Base-by-base conservation (phyloP, 2,329 filamentous ascomycete genomes). In the Blastomyces percursus region DNA sequence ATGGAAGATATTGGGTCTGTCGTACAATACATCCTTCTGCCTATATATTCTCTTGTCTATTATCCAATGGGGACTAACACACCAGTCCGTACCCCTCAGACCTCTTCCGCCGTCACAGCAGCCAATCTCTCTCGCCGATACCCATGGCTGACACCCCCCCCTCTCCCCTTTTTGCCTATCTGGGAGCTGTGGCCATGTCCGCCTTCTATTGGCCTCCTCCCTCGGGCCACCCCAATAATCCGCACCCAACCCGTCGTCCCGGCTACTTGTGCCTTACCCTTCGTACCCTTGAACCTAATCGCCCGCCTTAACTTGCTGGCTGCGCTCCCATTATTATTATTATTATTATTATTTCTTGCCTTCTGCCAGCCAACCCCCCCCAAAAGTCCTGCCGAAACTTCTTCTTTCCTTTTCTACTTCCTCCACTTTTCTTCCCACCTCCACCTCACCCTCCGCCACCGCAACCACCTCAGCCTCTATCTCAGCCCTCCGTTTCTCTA, bases 401-500 rank as follows among this genome's bases (percentile, higher is more conserved):
- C 73, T 72, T 73, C 71, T 73, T n/a, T n/a, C 27, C 71, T 71
- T 72, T 71, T 73, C 69, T 68, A 64, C 65, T 66, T 64, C 66
- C 65, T 67, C 61, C 60, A 66, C 65, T 66, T 63, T 59, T 63
- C 62, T 55, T 58, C 59, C 57, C 24, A 57, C 61, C 66, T 52
- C 64, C 60, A 60, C 66, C 66, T 11, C n/a, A 30, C 27, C 27
- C 27, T 30, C 27, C 2, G 4, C 27, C 66, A 64, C 66, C 64
- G 66, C 61, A 60, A 66, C 64, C 66, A 62, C 60, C 63, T 62
- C 60, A 58, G 48, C 60, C 27, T 58, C 62, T 65, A 55, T 64
- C 61, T 61, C 66, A 66, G 60, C 60, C 27, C 51, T 56, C 56
- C 57, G 14, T 58, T 44, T 60, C 55, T 35, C 30, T 35, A 30